phyloP scores from a whole-genome alignment of 495 filamentous ascomycete genomes.

The Tuber borchii region DNA sequence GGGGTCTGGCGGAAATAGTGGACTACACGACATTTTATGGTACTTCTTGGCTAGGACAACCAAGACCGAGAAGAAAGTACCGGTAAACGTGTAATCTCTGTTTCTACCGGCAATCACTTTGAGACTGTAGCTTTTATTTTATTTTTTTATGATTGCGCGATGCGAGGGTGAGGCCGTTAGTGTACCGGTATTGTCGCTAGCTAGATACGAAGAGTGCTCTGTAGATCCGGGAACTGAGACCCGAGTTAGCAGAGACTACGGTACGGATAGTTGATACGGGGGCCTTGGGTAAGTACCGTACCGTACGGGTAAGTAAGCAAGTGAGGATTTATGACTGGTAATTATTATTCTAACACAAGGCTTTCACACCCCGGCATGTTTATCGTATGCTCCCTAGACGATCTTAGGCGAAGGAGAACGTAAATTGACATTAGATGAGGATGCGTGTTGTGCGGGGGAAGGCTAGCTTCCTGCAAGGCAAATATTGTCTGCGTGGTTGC shows the following conservation, averaged over 20 bases:
- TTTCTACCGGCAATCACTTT: background rate
- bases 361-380: background rate
- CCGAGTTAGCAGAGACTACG: background rate
- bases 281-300: background rate
- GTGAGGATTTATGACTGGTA: background rate
- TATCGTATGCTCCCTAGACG: background rate
- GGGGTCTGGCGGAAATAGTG: no score
- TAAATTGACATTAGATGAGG: background rate
- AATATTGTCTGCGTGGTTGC: background rate
- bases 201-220: background rate
- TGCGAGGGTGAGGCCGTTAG: background rate
- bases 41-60: no score
- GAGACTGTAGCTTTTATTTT: background rate
- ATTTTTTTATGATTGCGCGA: background rate
- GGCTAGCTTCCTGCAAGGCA: background rate
- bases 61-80: background rate
- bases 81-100: background rate
- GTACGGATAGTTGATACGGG: background rate
- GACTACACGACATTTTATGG: no score
- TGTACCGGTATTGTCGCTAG: background rate
- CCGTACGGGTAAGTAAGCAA: background rate
- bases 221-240: background rate
- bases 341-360: background rate
- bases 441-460: background rate
- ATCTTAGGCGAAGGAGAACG: background rate